Evolutionary conservation across 352 stramenopile species (phyloP), one percentile per base, ranked within the genome.

Genomic region (Phytophthora ohioensis): DNA sequence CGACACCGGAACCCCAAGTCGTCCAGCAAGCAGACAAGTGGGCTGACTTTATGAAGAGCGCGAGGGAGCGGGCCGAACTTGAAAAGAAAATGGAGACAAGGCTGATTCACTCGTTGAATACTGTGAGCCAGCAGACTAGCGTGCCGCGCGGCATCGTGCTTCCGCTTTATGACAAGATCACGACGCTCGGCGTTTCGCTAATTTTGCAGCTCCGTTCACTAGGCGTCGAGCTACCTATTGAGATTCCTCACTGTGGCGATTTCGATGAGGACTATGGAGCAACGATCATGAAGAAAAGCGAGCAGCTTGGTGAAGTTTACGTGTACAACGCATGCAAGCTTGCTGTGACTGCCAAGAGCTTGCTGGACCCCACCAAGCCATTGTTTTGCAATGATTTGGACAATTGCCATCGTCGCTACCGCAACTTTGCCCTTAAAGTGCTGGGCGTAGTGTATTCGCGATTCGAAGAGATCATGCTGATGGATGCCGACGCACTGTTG

Each of bases 401-500:
- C 7, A 47, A 76, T 27, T 94, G 86, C 57, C 74, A 85, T 32
- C 63, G 68, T 57, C 69, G 62, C 9, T 92, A 82, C 67, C 79
- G 86, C 4, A 77, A 67, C 42, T 94, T 91, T 52, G 68, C 75
- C 43, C 85, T 94, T 63, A 92, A 92, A 78, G 57, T 92, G 49
- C 49, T 94, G 39, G 67, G 76, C 12, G 56, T 94, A 3, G 30
- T 93, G 6, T 84, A 88, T 57, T 93, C 87, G 11, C 75, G 66
- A 6, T 93, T 95, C 45, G 62, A 84, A 39, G 79, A 95, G 48
- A 62, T 93, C 38, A 91, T 93, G 87, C 62, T 93, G 27, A 54
- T 93, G 31, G 87, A 95, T 74, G 86, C 86, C 35, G 87, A 95
- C 63, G 79, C 79, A 9, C 57, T 92, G 39, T 81, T 92, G 56